phyloP scores from a whole-genome alignment of 2,329 filamentous ascomycete species.

The Paecilomyces variotii region DNA sequence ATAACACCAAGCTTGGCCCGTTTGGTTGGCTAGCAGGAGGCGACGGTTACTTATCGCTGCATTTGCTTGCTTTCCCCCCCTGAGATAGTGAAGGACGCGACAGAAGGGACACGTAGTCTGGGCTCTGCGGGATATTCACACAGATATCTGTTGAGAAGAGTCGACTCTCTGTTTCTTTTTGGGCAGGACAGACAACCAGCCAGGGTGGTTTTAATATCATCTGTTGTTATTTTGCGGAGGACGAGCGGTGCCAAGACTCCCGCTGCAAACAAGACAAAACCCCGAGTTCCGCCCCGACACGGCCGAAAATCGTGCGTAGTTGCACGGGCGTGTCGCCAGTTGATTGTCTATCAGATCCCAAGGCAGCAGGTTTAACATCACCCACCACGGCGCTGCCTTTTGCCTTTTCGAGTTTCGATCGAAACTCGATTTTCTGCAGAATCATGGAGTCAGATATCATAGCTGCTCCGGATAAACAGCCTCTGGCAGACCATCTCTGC shows the following conservation, averaged over 20 bases:
- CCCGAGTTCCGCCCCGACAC: neutral
- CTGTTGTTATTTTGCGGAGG: neutral
- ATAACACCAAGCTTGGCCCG: neutral
- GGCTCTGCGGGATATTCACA: neutral
- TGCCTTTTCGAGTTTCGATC: slow-evolving; percentile 17
- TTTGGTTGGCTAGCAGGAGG: neutral
- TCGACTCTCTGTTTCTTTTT: neutral
- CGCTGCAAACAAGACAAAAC: slow-evolving; percentile 9
- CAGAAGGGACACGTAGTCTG: neutral
- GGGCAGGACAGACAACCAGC: neutral
- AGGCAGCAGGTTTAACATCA: too few relatives aligned
- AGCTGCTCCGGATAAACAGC: slow-evolving; percentile 6
- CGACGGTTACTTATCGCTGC: neutral
- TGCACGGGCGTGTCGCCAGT: neutral
- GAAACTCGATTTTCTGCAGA: slow-evolving; percentile 14
- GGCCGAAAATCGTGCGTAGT: neutral
- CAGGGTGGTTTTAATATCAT: neutral
- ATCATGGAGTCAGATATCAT: slow-evolving; percentile 11
- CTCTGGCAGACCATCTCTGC: slow-evolving; percentile 45
- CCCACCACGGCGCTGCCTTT: slow-evolving; percentile 14
- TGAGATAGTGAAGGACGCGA: neutral
- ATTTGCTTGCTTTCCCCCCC: neutral
- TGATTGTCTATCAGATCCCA: neutral
- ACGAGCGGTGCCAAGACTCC: slow-evolving; percentile 3
- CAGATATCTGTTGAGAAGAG: neutral